phyloP scores from a whole-genome alignment of 768 basidiomycete species.

The Mycena alexandri region DNA sequence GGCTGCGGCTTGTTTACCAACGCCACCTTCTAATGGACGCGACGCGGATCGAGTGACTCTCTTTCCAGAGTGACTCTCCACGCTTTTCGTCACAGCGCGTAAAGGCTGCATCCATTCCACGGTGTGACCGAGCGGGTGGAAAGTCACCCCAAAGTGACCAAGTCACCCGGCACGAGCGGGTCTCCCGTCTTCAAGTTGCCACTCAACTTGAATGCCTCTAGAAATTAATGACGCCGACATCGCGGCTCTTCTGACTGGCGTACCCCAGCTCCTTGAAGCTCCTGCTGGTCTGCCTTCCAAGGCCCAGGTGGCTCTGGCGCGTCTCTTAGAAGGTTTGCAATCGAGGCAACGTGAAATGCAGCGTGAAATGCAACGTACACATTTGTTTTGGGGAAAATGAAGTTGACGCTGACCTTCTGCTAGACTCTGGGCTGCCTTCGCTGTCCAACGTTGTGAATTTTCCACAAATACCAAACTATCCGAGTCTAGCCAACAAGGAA shows the following conservation, averaged over 20 bases:
- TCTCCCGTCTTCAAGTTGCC: too few species aligned
- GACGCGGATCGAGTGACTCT: not conserved
- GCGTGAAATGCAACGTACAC: too few species aligned
- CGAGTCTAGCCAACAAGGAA: too few species aligned
- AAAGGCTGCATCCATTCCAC: not conserved
- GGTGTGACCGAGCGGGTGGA: not conserved
- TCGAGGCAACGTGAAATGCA: too few species aligned
- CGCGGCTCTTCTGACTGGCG: not conserved
- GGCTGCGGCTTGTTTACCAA: not conserved
- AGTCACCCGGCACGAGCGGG: too few species aligned
- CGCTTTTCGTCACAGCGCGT: not conserved
- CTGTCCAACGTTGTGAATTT: too few species aligned
- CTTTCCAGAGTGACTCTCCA: not conserved
- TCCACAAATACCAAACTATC: too few species aligned
- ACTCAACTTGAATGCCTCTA: too few species aligned
- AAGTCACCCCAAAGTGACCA: too few species aligned
- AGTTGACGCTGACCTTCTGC: too few species aligned
- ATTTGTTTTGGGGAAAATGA: too few species aligned
- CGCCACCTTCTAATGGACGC: conserved; percentile 4
- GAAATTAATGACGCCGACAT: not conserved
- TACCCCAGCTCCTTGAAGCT: not conserved
- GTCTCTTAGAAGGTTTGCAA: not conserved
- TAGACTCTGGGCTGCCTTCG: too few species aligned
- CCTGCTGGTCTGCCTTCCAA: not conserved
- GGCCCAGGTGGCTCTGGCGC: not conserved